Base-by-base conservation (phyloP, 306 rosid species). In the Inga leiocalycina region DNA sequence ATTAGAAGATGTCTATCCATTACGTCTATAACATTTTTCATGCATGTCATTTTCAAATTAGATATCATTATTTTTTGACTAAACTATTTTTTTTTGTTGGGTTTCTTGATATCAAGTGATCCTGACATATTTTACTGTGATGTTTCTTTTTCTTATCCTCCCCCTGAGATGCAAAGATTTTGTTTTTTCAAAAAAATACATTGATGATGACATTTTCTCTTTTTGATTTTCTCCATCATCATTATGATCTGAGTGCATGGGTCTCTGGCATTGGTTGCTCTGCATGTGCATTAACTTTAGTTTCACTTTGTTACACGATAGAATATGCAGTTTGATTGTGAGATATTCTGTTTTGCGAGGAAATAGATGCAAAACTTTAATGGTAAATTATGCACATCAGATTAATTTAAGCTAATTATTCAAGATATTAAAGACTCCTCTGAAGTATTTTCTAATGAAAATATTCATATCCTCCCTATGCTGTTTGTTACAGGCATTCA, bases 401-500 rank as follows among this genome's bases (percentile, higher is more conserved):
- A 73, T 24, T 22, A 72, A 45, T 45, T 13, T 22, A 45, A 75
- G 68, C 79, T 65, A 66, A 68, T 71, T 64, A 65, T 75, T 49
- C 54, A 81, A 59, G 57, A 81, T 76, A 41, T 67, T 66, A 41
- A 71, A 76, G 56, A 14, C 70, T 24, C 65, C 76, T 79, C 65
- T 75, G 82, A 82, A 82, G 73, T 19, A 8, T 61, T 67, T 44
- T 73, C 9, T 27, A 13, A 22, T 72, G 39, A 72, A 72, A 24
- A 5, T 72, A 46, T 46, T 71, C 52, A 41, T 64, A 6, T 15
- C 81, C 64, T 76, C 45, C 71, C 79, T 54, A 20, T 79, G 43
- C 65, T 72, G 19, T 81, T 51, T 84, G 80, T 43, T 82, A 81
- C 93, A 97, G 99, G 99, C 91, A 72, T 94, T 86, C 86, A 91